phyloP scores from a whole-genome alignment of 1,284 basidiomycete genomes.

The Ustilago sp. region DNA sequence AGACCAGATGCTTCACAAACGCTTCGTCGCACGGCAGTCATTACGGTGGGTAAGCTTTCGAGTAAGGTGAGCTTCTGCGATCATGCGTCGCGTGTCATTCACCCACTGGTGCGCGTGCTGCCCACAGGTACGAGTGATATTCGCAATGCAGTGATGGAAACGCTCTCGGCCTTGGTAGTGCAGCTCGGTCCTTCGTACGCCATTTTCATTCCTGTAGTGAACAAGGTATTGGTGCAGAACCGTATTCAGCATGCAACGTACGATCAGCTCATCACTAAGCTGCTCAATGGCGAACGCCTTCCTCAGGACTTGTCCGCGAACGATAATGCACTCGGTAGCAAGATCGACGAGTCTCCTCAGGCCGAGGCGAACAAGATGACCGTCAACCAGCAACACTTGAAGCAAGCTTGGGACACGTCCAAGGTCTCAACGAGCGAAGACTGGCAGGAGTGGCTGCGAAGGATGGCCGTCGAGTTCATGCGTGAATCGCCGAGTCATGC shows the following conservation, averaged over 20 bases:
- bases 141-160: slow-evolving; percentile 88
- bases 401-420: slow-evolving; percentile 95
- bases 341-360: slow-evolving; percentile 70
- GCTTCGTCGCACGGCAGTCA: slow-evolving; percentile 87
- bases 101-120: slow-evolving; percentile 90
- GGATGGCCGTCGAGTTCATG: slow-evolving; percentile 94
- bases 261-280: slow-evolving; percentile 86
- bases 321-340: slow-evolving; percentile 56
- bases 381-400: slow-evolving; percentile 97
- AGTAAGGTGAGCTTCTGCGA: slow-evolving; percentile 98
- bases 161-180: slow-evolving; percentile 88
- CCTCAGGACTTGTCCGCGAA: slow-evolving; percentile 74
- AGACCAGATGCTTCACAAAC: slow-evolving; percentile 80
- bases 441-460: slow-evolving; percentile 96
- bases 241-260: slow-evolving; percentile 87
- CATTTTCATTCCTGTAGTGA: slow-evolving; percentile 95
- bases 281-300: slow-evolving; percentile 90
- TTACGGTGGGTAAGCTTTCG: slow-evolving; percentile 90
- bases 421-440: slow-evolving; percentile 82
- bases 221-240: slow-evolving; percentile 85
- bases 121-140: slow-evolving; percentile 83
- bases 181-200: slow-evolving; percentile 97
- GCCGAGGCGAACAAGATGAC: slow-evolving; percentile 80
- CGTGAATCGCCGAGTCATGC: slow-evolving; percentile 98
- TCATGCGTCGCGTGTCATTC: slow-evolving; percentile 95